Evolutionary conservation across 768 basidiomycete species (phyloP).

Genomic region (Phallus indusiatus): DNA sequence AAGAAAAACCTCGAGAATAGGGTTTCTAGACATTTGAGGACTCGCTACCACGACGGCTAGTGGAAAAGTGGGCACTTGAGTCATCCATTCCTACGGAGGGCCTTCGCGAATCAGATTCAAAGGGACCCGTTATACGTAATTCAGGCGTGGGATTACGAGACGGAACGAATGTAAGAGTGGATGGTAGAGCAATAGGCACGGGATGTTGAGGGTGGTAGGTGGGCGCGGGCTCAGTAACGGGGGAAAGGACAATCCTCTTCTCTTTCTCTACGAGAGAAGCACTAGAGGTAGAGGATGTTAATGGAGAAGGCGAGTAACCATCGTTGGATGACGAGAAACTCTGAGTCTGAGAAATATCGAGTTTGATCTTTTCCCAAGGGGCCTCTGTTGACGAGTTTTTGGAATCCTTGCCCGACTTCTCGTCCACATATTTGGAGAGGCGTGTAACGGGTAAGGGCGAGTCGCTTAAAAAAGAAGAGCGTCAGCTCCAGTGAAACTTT

Average conservation of each 20-base stretch:
- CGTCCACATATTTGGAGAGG: background rate
- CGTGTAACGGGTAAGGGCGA: background rate
- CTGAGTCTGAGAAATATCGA: background rate
- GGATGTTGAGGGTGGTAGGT: background rate
- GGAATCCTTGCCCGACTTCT: background rate
- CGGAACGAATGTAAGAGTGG: background rate
- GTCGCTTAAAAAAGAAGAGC: background rate
- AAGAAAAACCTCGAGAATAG: background rate
- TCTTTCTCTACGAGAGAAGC: background rate
- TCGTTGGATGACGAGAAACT: background rate
- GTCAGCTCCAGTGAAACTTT: background rate
- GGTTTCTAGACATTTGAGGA: background rate
- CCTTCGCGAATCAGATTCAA: background rate
- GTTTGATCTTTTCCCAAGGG: background rate
- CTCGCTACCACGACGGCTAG: background rate
- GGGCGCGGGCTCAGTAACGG: background rate
- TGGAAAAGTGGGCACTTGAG: background rate
- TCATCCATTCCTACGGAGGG: background rate
- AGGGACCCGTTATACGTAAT: background rate
- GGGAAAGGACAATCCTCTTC: background rate
- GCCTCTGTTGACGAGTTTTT: background rate
- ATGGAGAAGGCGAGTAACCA: background rate
- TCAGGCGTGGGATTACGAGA: background rate
- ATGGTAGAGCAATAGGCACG: background rate
- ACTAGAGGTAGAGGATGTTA: background rate